Evolutionary conservation across 352 stramenopile species (phyloP), one percentile per base, ranked within the genome.

Genomic region (Salisapilia sapeloensis): DNA sequence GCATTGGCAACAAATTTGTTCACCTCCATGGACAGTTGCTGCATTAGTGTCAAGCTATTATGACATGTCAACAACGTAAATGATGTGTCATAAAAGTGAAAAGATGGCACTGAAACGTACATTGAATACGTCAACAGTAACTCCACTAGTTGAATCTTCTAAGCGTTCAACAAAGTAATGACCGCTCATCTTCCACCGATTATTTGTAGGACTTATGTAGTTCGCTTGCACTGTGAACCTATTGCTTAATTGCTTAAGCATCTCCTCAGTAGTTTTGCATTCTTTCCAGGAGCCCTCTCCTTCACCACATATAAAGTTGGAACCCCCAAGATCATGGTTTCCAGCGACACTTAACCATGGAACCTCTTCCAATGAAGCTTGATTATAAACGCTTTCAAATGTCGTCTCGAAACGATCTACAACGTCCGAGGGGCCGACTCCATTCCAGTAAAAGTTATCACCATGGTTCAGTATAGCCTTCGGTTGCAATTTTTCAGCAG

Each of bases 1-100:
- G 41, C 70, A 85, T 38, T 85, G 70, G 29, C 70, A 85, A 47
- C 70, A 85, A 28, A 61, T 78, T 38, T 82, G 58, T 28, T 75
- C 45, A 5, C 46, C 64, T 7, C 67, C 70, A 25, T 80, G 64
- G 6, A 74, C 42, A 6, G 62, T 54, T 32, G 60, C 57, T 11
- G 59, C 60, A 39, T 79, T 72, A 6, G 50, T 67, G 33, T 79
- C 61, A 15, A 39, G 29, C 41, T 41, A 5, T 31, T 31, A 24
- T 42, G 41, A 31, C 38, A 44, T 32, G 39, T 28, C n/a, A 28
- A 44, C 14, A 28, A 44, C 1, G 22, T 32, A 15, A 41, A 12
- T 4, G 7, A 4, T 6, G 33, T 31, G 24, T 31, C 38, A 19
- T 44, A 31, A 1, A 30, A 18, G 20, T 15, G n/a, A n/a, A n/a